These are phyloP conservation scores for Escallonia herrerae DNA, from an alignment of 129 eudicot genomes.

Conservation along the genomic window DNA sequence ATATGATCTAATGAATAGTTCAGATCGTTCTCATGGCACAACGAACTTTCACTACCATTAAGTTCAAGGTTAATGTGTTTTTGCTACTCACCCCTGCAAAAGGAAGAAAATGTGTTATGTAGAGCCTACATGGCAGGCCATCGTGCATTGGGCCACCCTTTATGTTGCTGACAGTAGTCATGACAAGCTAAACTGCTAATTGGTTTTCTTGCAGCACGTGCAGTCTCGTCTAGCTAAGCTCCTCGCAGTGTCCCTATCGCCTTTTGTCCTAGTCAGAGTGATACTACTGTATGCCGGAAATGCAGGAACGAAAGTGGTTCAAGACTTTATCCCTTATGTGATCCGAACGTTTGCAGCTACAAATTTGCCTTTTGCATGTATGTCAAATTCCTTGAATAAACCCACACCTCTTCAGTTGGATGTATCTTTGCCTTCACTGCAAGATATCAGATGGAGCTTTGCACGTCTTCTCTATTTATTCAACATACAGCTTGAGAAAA, in stretches of 20 bases:
- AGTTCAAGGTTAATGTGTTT: too few relatives aligned
- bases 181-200: conserved; percentile 15
- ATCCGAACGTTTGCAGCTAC: conserved; percentile 34
- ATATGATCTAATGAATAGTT: too few relatives aligned
- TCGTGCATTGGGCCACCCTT: too few relatives aligned
- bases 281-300: conserved; percentile 28
- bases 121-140: too few relatives aligned
- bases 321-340: conserved; percentile 21
- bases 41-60: too few relatives aligned
- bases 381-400: conserved; percentile 65
- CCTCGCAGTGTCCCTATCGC: conserved; percentile 36
- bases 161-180: background rate
- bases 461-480: conserved; percentile 69
- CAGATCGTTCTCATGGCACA: too few relatives aligned
- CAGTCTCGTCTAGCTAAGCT: conserved; percentile 49
- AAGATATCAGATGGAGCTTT: conserved; percentile 73
- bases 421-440: conserved; percentile 70
- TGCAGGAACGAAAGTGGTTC: conserved; percentile 14
- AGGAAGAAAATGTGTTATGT: too few relatives aligned
- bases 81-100: too few relatives aligned
- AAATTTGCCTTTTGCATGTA: conserved; percentile 66
- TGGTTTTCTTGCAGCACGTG: conserved; percentile 20
- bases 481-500: conserved; percentile 90
- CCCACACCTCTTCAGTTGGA: conserved; percentile 82
- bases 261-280: conserved; percentile 38